Evolutionary conservation across 148 eudicot species (phyloP).

Genomic region (Nyssa sinensis): DNA sequence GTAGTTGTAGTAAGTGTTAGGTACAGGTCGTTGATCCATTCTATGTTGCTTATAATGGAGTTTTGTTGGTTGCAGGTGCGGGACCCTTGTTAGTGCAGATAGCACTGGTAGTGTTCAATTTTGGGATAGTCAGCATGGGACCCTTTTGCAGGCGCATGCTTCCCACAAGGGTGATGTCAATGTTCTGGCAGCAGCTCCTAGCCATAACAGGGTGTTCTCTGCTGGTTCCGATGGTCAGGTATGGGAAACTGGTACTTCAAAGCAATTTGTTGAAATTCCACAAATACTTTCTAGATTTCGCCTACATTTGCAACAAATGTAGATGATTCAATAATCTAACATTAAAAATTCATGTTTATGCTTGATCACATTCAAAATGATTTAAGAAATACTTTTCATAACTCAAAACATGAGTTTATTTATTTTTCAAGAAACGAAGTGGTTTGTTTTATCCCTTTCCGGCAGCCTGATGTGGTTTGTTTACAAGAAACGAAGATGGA

Average conservation of each 20-base stretch:
- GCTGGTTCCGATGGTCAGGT: constrained; percentile 99
- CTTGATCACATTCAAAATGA: no score
- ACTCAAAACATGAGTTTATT: no score
- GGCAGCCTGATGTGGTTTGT: no score
- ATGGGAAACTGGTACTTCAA: constrained; percentile 15
- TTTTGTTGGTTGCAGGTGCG: constrained; percentile 47
- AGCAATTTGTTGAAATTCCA: neutral
- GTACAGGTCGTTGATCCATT: neutral
- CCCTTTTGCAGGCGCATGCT: constrained; percentile 82
- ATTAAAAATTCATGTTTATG: neutral
- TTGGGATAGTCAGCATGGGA: constrained; percentile 85
- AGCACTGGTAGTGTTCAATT: constrained; percentile 92
- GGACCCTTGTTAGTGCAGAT: constrained; percentile 87
- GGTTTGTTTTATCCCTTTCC: no score
- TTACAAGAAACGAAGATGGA: no score
- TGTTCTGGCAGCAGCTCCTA: constrained; percentile 78
- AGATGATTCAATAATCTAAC: no score
- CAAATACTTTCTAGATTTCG: no score
- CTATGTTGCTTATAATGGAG: neutral
- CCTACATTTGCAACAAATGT: no score
- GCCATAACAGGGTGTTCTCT: constrained; percentile 81
- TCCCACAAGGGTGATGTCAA: constrained; percentile 88
- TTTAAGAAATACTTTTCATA: no score
- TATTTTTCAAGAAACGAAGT: no score
- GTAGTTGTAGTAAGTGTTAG: no score